Percentiles rank a stretch among this genome's conserved stretches.
These are phyloP conservation scores for Dillenia turbinata DNA, from an alignment of 164 flowering plant genomes.

Conservation along the genomic window DNA sequence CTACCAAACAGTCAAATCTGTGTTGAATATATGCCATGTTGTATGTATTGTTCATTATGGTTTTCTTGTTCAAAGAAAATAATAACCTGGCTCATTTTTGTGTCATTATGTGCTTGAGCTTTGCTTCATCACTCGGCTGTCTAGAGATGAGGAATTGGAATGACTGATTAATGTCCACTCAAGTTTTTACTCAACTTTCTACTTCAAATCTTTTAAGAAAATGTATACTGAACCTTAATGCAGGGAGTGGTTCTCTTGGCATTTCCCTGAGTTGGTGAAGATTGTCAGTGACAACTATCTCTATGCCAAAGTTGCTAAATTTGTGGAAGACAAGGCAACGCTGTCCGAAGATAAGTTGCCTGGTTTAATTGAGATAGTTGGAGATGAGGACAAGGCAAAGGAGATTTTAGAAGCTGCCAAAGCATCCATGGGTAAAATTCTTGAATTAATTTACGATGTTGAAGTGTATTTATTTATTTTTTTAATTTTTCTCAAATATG, in stretches of 20 bases:
- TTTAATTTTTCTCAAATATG: constrained; percentile 1
- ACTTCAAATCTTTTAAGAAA: too few relatives aligned
- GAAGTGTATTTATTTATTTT: background rate
- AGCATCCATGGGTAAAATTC: constrained; percentile 81
- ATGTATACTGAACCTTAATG: background rate
- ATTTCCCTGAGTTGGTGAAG: constrained; percentile 92
- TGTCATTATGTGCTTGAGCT: too few relatives aligned
- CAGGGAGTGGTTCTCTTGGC: constrained; percentile 99
- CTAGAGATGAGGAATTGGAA: background rate
- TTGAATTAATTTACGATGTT: background rate
- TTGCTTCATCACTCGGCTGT: too few relatives aligned
- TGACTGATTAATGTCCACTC: too few relatives aligned
- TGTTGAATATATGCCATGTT: too few relatives aligned
- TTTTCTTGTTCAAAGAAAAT: too few relatives aligned
- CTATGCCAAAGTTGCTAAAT: constrained; percentile 80
- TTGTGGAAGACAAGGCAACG: constrained; percentile 64
- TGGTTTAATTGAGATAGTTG: constrained; percentile 69
- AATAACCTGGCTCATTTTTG: too few relatives aligned
- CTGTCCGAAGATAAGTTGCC: constrained; percentile 71
- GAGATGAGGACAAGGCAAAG: constrained; percentile 96
- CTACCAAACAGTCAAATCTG: too few relatives aligned
- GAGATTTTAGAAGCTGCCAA: constrained; percentile 94
- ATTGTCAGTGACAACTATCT: constrained; percentile 93
- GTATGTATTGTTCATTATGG: too few relatives aligned
- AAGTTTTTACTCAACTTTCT: too few relatives aligned